Evolutionary conservation across 225 moss, liverwort and hornwort species (phyloP).

Genomic region (Marchantia paleacea): DNA sequence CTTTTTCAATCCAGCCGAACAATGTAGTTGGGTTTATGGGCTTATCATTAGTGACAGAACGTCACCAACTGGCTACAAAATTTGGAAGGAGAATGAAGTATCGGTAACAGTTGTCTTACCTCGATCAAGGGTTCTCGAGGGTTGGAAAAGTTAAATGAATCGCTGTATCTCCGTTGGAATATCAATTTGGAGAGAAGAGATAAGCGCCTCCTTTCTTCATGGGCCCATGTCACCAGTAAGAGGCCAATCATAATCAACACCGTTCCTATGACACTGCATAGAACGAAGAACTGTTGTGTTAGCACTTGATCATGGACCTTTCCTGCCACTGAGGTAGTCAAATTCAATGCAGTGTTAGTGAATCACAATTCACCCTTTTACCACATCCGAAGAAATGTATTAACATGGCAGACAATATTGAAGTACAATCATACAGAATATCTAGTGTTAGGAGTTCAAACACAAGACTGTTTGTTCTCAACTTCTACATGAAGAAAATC

Average conservation of each 20-base stretch:
- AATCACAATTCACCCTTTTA: too few species aligned
- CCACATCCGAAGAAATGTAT: too few species aligned
- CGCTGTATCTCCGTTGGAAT: not conserved
- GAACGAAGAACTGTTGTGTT: too few species aligned
- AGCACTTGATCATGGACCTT: too few species aligned
- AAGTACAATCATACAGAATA: too few species aligned
- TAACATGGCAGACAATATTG: too few species aligned
- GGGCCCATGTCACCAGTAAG: constrained; percentile 73
- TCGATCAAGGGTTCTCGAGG: constrained; percentile 34
- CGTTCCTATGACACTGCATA: constrained; percentile 58
- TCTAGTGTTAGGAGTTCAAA: too few species aligned
- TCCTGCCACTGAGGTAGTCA: too few species aligned
- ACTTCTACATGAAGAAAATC: too few species aligned
- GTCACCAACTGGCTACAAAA: not conserved
- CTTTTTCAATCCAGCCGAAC: not conserved
- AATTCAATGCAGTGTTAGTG: too few species aligned
- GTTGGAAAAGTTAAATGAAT: not conserved
- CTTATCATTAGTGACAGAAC: not conserved
- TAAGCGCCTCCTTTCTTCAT: constrained; percentile 55
- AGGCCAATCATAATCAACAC: constrained; percentile 55
- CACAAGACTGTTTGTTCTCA: too few species aligned
- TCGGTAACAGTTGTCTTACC: constrained; percentile 15
- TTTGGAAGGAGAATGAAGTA: not conserved
- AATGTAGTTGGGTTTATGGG: not conserved
- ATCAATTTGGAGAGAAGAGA: constrained; percentile 35